These are phyloP conservation scores for Diplosphaera chodatii DNA, from an alignment of 139 green algal species.

Conservation along the genomic window DNA sequence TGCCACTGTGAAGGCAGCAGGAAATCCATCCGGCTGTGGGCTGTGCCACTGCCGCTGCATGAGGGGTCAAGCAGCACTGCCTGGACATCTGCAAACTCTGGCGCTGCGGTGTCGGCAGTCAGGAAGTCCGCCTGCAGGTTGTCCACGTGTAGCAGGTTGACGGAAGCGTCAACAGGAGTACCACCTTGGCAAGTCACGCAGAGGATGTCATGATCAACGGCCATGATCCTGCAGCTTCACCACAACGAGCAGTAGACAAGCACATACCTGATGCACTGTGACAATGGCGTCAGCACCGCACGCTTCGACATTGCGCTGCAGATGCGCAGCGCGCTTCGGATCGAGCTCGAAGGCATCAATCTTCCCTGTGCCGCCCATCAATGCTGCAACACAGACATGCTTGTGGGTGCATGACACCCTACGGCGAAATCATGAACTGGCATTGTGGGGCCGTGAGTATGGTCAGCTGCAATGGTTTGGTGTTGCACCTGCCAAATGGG, in stretches of 20 bases:
- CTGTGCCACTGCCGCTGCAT: constrained; percentile 77
- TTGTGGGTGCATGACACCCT: no score
- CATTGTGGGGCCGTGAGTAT: no score
- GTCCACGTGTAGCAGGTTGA: no score
- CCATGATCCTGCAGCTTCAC: no score
- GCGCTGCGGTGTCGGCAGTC: constrained; percentile 34
- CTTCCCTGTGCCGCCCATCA: constrained; percentile 37
- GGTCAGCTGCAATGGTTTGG: no score
- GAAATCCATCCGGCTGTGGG: constrained; percentile 64
- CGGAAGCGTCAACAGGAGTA: no score
- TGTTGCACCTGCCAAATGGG: constrained; percentile 64
- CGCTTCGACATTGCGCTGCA: constrained; percentile 51
- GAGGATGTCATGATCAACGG: no score
- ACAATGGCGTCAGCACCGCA: constrained; percentile 50
- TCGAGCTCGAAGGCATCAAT: constrained; percentile 87
- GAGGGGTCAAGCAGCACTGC: constrained; percentile 89
- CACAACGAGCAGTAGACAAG: no score
- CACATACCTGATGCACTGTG: not conserved
- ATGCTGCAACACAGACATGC: constrained; percentile 20
- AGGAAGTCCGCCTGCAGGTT: constrained; percentile 72
- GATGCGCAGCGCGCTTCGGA: constrained; percentile 48
- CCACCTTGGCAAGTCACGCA: no score
- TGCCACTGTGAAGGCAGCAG: constrained; percentile 48
- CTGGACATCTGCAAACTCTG: constrained; percentile 25
- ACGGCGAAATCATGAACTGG: no score